Evolutionary conservation across 2,329 filamentous ascomycete species (phyloP).

Genomic region (Fusarium odoratissimum): DNA sequence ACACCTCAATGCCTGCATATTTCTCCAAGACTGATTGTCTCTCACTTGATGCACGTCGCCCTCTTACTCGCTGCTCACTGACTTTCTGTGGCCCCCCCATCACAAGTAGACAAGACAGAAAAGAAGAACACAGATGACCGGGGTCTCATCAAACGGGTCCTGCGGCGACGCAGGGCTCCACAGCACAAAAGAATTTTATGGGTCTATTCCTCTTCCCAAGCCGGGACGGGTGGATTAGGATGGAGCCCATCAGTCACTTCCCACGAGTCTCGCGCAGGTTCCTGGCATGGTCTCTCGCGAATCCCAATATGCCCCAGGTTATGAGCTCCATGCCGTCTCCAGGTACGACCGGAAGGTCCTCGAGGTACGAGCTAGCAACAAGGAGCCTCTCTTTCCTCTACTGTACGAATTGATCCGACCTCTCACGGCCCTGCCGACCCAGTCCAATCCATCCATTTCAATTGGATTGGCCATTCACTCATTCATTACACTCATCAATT

Average conservation of each 20-base stretch:
- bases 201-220: constrained; percentile 19
- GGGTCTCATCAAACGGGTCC: constrained; percentile 40
- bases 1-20: constrained; percentile 33
- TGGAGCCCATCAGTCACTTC: constrained; percentile 33
- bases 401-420: constrained; percentile 44
- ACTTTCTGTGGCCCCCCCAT: constrained; percentile 27
- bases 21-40: constrained; percentile 34
- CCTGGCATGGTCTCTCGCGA: constrained; percentile 36
- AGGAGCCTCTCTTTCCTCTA: constrained; percentile 17
- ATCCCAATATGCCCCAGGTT: constrained; percentile 41
- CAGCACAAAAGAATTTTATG: constrained; percentile 31
- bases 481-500: constrained; percentile 19
- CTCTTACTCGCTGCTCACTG: constrained; percentile 25
- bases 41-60: constrained; percentile 21
- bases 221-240: constrained; percentile 38
- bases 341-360: constrained; percentile 42
- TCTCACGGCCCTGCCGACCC: constrained; percentile 41
- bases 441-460: constrained; percentile 6
- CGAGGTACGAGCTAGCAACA: constrained; percentile 41
- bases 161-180: constrained; percentile 35
- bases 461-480: constrained; percentile 18
- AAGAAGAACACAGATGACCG: constrained; percentile 26
- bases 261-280: constrained; percentile 38
- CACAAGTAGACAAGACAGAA: constrained; percentile 28
- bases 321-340: constrained; percentile 33